These are phyloP conservation scores for Penicillium chermesinum DNA, from an alignment of 495 filamentous ascomycete genomes.

Conservation along the genomic window DNA sequence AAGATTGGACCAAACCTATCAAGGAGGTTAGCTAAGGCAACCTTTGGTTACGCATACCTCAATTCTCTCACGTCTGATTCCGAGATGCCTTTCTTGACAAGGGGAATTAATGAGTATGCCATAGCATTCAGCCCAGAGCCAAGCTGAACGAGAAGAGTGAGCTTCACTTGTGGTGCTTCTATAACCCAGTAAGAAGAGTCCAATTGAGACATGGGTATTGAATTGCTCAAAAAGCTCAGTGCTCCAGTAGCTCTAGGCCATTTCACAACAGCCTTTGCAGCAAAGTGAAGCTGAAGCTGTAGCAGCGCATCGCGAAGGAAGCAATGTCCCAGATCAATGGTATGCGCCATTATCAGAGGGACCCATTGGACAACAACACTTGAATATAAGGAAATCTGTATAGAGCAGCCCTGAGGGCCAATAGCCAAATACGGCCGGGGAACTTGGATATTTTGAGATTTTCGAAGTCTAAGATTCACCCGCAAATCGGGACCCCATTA, in stretches of 20 bases:
- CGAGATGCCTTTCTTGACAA: constrained; percentile 20
- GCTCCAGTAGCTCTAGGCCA: neutral
- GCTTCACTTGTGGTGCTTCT: constrained; percentile 25
- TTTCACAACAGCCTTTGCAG: constrained; percentile 7
- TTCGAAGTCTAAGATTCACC: no score
- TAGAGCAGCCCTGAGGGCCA: no score
- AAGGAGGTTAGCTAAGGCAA: neutral
- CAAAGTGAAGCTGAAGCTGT: constrained; percentile 13
- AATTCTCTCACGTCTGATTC: constrained; percentile 29
- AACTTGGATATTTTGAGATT: no score
- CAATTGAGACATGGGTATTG: neutral
- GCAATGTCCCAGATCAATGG: constrained; percentile 15
- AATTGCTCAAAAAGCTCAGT: neutral
- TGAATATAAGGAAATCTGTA: no score
- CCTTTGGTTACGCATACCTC: no score
- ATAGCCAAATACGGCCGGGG: no score
- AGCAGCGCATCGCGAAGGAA: constrained; percentile 7
- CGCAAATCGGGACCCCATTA: no score
- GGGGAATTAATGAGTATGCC: constrained; percentile 12
- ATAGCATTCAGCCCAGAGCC: neutral
- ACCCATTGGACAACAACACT: neutral
- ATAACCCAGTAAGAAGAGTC: constrained; percentile 19
- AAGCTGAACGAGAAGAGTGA: constrained; percentile 19
- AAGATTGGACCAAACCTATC: constrained; percentile 33
- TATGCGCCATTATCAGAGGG: constrained; percentile 9